phyloP scores from a whole-genome alignment of 371 early-diverging fungal genomes.

The Blyttiomyces sp. region DNA sequence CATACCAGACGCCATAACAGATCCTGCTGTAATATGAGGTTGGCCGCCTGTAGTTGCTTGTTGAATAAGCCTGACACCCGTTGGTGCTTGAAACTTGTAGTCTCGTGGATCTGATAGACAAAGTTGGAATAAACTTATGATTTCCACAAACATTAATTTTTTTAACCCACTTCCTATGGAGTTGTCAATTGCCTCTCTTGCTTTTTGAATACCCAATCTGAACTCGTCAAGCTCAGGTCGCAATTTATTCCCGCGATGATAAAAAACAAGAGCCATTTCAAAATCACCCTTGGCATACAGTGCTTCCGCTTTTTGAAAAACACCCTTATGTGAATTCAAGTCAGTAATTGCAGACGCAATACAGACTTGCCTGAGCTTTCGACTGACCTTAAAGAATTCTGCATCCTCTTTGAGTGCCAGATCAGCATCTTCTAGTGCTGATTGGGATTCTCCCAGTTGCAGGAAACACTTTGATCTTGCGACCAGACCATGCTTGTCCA shows the following conservation, averaged over 20 bases:
- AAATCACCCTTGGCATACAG: slow-evolving; percentile 50
- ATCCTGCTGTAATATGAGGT: no score
- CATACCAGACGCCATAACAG: no score
- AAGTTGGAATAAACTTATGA: background rate
- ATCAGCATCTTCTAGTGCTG: slow-evolving; percentile 43
- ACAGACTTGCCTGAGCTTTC: no score
- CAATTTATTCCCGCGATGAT: slow-evolving; percentile 44
- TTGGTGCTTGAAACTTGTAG: slow-evolving; percentile 41
- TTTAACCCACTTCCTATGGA: slow-evolving; percentile 42
- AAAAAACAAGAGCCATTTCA: slow-evolving; percentile 49
- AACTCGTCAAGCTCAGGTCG: slow-evolving; percentile 50
- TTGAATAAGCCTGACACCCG: slow-evolving; percentile 16
- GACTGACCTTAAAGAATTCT: slow-evolving; percentile 36
- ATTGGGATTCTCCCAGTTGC: slow-evolving; percentile 35
- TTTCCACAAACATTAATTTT: background rate
- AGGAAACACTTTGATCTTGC: slow-evolving; percentile 43
- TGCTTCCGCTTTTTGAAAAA: slow-evolving; percentile 50
- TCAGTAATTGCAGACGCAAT: background rate
- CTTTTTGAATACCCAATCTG: slow-evolving; percentile 49
- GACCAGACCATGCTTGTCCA: slow-evolving; percentile 42
- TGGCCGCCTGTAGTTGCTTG: background rate
- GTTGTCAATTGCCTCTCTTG: slow-evolving; percentile 52
- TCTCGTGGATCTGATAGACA: slow-evolving; percentile 32
- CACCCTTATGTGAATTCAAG: slow-evolving; percentile 21
- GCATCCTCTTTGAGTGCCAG: slow-evolving; percentile 35